Percentiles rank a stretch among this genome's conserved stretches.
These are phyloP conservation scores for Daldinia sp. DNA, from an alignment of 2,329 filamentous ascomycete genomes.

Conservation along the genomic window DNA sequence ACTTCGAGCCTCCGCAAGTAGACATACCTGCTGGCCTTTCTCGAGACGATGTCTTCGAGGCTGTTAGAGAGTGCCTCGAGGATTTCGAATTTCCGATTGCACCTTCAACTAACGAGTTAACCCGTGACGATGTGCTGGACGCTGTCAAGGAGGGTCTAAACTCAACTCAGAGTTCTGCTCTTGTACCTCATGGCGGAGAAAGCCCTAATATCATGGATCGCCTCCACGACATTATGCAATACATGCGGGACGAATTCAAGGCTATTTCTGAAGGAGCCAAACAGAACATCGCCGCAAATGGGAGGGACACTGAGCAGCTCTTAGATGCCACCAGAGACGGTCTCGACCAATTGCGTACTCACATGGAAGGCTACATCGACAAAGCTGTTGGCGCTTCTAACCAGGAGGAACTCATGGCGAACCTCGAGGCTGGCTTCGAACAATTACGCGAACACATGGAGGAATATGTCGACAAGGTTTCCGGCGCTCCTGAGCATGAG, in stretches of 20 bases:
- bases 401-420: constrained; percentile 83
- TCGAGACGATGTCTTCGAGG: constrained; percentile 84
- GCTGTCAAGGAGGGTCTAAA: constrained; percentile 72
- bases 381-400: constrained; percentile 74
- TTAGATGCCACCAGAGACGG: constrained; percentile 90
- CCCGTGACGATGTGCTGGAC: constrained; percentile 71
- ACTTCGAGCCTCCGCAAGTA: constrained; percentile 79
- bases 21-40: constrained; percentile 77
- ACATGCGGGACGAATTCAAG: constrained; percentile 70
- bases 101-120: constrained; percentile 67
- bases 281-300: constrained; percentile 82
- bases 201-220: constrained; percentile 66
- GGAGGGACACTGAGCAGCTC: constrained; percentile 87
- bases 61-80: constrained; percentile 87
- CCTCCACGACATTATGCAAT: constrained; percentile 74
- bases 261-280: constrained; percentile 74
- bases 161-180: constrained; percentile 52
- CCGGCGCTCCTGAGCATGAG: constrained; percentile 78
- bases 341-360: constrained; percentile 76
- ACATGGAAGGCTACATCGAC: constrained; percentile 86
- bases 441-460: constrained; percentile 84
- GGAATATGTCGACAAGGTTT: constrained; percentile 78
- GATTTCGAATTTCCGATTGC: constrained; percentile 82
- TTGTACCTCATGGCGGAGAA: constrained; percentile 57
- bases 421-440: constrained; percentile 73